Percentiles rank a stretch among this genome's conserved stretches.
Conservation (phyloP, 2,329 filamentous ascomycete genomes). For the Colletotrichum sp. region DNA sequence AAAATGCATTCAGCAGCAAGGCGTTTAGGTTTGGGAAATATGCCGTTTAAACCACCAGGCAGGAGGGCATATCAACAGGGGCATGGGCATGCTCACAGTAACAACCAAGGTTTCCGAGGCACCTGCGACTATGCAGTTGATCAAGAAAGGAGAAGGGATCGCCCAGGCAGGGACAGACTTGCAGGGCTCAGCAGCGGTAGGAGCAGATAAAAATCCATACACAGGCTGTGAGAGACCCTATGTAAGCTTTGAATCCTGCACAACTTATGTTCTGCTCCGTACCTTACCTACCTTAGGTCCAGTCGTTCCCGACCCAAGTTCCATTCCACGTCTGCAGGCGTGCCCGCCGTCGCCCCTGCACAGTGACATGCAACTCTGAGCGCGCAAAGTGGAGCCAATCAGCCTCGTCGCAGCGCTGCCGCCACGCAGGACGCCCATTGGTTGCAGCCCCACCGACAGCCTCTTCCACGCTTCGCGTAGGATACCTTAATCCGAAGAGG, state of each 20-base stretch:
- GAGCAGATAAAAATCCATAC: neutral
- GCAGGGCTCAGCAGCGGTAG: neutral
- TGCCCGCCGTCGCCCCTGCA: neutral
- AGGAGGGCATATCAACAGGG: neutral
- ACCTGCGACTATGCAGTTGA: neutral
- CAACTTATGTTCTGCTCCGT: neutral
- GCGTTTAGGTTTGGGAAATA: neutral
- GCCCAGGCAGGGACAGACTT: neutral
- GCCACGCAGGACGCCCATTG: neutral
- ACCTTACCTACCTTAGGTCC: neutral
- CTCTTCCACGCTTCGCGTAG: neutral
- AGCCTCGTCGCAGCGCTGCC: neutral
- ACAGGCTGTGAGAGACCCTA: neutral
- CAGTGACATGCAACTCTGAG: neutral
- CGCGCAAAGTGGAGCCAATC: neutral
- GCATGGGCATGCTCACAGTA: neutral
- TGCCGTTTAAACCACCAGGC: neutral
- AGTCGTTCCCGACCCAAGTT: neutral
- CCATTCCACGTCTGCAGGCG: neutral
- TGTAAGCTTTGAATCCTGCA: neutral
- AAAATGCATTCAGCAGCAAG: constrained; percentile 11
- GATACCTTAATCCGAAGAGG: neutral
- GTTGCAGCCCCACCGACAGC: neutral
- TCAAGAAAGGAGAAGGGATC: neutral
- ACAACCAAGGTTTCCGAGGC: neutral